A percentile compares a stretch with the other conserved stretches of the same genome.
These are phyloP conservation scores for Ceratocystis huliohia DNA, from an alignment of 2,329 filamentous ascomycete species.

Conservation along the genomic window DNA sequence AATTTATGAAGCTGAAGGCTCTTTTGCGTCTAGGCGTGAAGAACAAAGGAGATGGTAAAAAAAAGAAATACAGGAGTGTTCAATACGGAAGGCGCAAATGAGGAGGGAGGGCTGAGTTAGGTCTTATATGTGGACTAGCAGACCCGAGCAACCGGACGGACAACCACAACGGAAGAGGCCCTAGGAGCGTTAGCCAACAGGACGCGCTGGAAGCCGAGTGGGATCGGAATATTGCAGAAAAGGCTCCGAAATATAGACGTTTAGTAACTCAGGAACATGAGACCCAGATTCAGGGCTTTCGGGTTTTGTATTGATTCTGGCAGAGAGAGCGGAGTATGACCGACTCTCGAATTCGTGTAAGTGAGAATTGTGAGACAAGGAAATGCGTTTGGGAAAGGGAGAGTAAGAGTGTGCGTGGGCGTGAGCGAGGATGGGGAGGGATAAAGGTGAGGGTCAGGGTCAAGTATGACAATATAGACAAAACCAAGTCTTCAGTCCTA, in stretches of 20 bases:
- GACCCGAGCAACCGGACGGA: neutral
- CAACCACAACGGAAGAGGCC: neutral
- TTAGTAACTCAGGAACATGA: neutral
- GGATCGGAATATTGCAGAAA: neutral
- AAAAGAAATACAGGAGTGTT: neutral
- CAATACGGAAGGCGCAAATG: neutral
- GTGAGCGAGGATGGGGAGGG: too few species aligned
- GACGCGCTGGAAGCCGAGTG: neutral
- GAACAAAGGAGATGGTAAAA: neutral
- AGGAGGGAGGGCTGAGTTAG: neutral
- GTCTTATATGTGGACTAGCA: neutral
- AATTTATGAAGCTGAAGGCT: neutral
- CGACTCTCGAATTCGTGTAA: neutral
- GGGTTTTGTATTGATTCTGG: neutral
- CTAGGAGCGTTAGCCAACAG: neutral
- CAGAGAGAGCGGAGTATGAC: neutral
- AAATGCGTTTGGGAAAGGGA: neutral
- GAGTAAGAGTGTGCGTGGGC: too few species aligned
- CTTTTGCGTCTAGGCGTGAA: neutral
- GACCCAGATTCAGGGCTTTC: neutral
- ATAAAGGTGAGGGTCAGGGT: neutral
- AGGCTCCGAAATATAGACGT: neutral
- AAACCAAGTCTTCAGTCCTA: neutral
- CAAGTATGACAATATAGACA: neutral
- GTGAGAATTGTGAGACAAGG: neutral